These are phyloP conservation scores for Chytriomyces sp. DNA, from an alignment of 192 early-diverging fungal genomes.

Conservation along the genomic window DNA sequence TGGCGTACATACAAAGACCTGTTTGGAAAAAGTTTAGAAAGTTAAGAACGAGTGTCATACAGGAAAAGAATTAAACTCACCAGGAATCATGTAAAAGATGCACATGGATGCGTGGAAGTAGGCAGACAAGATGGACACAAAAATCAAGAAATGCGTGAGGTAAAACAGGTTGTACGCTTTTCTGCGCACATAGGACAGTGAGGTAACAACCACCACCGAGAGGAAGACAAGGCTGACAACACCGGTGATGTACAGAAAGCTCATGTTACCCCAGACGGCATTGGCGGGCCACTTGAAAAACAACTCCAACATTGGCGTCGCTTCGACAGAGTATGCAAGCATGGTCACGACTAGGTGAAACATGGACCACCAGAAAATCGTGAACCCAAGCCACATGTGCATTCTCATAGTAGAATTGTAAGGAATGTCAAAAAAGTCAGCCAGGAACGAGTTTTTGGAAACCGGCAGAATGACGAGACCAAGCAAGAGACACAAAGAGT, in stretches of 20 bases:
- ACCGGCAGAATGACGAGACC: conserved; percentile 30
- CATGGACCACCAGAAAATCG: conserved; percentile 2
- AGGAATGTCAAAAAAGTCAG: conserved; percentile 28
- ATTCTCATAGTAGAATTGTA: conserved; percentile 19
- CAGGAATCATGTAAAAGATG: conserved; percentile 45
- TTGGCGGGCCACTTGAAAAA: conserved; percentile 2
- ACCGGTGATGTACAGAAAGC: background rate
- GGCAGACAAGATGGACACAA: conserved; percentile 40
- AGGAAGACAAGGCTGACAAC: conserved; percentile 8
- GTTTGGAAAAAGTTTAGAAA: background rate
- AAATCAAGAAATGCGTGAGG: conserved; percentile 37
- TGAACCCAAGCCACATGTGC: conserved; percentile 43
- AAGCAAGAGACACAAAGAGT: conserved; percentile 15
- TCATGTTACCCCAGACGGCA: background rate
- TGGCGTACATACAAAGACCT: conserved; percentile 21
- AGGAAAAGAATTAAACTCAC: conserved; percentile 3
- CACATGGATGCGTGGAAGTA: conserved; percentile 39
- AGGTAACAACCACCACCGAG: conserved; percentile 18
- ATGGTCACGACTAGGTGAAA: conserved; percentile 23
- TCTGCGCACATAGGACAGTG: conserved; percentile 35
- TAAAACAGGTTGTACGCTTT: conserved; percentile 42
- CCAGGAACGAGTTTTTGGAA: conserved; percentile 31
- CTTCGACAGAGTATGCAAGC: background rate
- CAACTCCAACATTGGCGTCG: background rate
- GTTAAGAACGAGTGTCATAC: background rate